These are phyloP conservation scores for Lizanozyma gosingica DNA, from an alignment of 1,139 yeast species.

Conservation along the genomic window DNA sequence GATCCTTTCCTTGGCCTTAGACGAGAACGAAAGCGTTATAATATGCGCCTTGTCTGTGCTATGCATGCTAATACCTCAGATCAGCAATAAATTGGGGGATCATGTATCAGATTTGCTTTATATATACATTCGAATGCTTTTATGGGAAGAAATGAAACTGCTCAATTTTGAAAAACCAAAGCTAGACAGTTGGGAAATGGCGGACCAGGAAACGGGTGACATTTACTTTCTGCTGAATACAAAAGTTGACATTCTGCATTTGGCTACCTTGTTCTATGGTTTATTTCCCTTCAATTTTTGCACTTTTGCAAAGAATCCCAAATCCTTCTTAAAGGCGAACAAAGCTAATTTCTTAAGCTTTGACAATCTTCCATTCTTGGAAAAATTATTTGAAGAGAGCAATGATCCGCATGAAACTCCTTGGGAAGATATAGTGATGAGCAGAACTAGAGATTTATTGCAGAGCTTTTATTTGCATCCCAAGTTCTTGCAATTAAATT, in stretches of 20 bases:
- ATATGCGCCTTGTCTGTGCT: constrained; percentile 34
- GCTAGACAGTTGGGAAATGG: constrained; percentile 17
- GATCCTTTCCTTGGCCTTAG: constrained; percentile 34
- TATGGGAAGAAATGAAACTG: constrained; percentile 15
- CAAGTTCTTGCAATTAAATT: not conserved
- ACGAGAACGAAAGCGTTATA: constrained; percentile 34
- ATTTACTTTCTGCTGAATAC: constrained; percentile 21
- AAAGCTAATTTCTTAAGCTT: constrained; percentile 32
- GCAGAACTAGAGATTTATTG: not conserved
- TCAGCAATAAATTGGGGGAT: constrained; percentile 25
- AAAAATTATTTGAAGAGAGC: not conserved
- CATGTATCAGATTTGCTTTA: constrained; percentile 37
- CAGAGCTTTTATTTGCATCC: not conserved
- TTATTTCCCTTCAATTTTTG: constrained; percentile 48
- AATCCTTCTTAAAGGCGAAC: constrained; percentile 4
- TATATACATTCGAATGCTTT: constrained; percentile 35
- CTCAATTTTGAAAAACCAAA: constrained; percentile 2
- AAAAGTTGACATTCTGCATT: constrained; percentile 14
- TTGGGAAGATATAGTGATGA: not conserved
- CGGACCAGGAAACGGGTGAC: constrained; percentile 10
- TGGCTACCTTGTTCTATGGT: constrained; percentile 45
- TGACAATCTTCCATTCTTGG: constrained; percentile 13
- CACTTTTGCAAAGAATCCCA: constrained; percentile 36
- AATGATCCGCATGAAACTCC: not conserved
- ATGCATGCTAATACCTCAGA: constrained; percentile 49